phyloP scores from a whole-genome alignment of 805 yeast genomes.

The Tetrapisispora taiwanensis region DNA sequence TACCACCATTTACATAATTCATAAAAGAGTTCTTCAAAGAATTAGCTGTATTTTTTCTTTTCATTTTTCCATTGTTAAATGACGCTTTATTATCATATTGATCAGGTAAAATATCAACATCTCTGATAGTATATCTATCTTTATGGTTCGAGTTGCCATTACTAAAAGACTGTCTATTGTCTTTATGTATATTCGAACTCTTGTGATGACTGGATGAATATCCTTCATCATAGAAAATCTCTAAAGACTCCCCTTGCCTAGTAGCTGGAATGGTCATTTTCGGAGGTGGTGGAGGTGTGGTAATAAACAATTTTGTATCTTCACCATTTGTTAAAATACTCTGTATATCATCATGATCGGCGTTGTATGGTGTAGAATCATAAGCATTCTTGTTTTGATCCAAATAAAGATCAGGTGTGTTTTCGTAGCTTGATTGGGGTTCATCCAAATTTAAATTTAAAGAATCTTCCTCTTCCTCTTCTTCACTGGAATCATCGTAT shows the following conservation, averaged over 20 bases:
- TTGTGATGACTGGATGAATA: not conserved
- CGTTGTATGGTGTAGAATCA: slow-evolving; percentile 21
- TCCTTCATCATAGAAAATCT: slow-evolving; percentile 40
- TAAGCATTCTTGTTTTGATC: slow-evolving; percentile 7
- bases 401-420: not conserved
- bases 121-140: slow-evolving; percentile 22
- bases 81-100: slow-evolving; percentile 5
- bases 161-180: slow-evolving; percentile 2
- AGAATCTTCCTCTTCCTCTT: slow-evolving; percentile 22
- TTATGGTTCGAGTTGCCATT: slow-evolving; percentile 2
- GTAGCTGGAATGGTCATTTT: slow-evolving; percentile 77
- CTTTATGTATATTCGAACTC: slow-evolving; percentile 3
- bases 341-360: slow-evolving; percentile 27
- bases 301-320: slow-evolving; percentile 27
- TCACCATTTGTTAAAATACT: slow-evolving; percentile 28
- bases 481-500: slow-evolving; percentile 68
- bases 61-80: slow-evolving; percentile 3
- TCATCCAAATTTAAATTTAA: not conserved
- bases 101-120: slow-evolving; percentile 16
- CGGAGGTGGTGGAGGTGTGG: slow-evolving; percentile 50
- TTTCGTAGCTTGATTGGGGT: not conserved
- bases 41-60: slow-evolving; percentile 8
- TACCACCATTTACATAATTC: slow-evolving; percentile 12
- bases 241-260: slow-evolving; percentile 67
- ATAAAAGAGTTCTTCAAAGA: slow-evolving; percentile 23